Percentiles rank a stretch among this genome's conserved stretches.
Evolutionary conservation across 768 basidiomycete species (phyloP).

Genomic region (Suillus subluteus): DNA sequence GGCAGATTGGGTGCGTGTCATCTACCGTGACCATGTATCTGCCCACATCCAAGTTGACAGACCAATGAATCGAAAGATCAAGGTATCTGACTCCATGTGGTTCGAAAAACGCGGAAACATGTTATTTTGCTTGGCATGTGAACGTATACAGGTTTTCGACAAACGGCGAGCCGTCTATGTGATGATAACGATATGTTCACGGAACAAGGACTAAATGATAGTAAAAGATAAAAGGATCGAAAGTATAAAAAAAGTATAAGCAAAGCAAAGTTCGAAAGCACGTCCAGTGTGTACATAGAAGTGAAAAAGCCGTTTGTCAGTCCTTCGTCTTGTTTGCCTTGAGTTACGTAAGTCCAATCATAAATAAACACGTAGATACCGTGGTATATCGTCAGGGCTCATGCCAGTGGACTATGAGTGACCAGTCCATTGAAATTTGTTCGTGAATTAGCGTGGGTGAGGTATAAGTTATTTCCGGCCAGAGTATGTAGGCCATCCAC

Average conservation of each 20-base stretch:
- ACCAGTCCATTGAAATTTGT: conserved; percentile 22
- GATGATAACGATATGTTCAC: conserved; percentile 12
- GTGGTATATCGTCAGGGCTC: conserved; percentile 32
- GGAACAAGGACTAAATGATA: conserved; percentile 30
- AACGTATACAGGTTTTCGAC: conserved; percentile 8
- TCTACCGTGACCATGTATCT: not conserved
- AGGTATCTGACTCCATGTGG: too few species aligned
- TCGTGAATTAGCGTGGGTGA: conserved; percentile 33
- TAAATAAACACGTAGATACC: conserved; percentile 26
- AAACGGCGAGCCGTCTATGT: conserved; percentile 10
- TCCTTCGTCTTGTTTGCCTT: conserved; percentile 16
- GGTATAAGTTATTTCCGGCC: conserved; percentile 33
- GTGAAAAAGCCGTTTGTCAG: conserved; percentile 30
- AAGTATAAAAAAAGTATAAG: conserved; percentile 10
- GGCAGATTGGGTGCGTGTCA: not conserved
- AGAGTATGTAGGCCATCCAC: conserved; percentile 11
- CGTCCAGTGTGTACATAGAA: conserved; percentile 28
- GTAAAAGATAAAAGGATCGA: conserved; percentile 22
- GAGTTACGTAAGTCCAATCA: conserved; percentile 21
- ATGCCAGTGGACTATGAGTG: conserved; percentile 18
- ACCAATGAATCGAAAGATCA: not conserved
- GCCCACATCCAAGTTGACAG: too few species aligned
- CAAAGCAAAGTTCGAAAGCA: conserved; percentile 11
- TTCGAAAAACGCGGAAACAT: not conserved
- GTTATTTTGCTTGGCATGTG: conserved; percentile 20